These are phyloP conservation scores for Antitrichia curtipendula DNA, from an alignment of 225 moss, liverwort and hornwort genomes.

Conservation along the genomic window DNA sequence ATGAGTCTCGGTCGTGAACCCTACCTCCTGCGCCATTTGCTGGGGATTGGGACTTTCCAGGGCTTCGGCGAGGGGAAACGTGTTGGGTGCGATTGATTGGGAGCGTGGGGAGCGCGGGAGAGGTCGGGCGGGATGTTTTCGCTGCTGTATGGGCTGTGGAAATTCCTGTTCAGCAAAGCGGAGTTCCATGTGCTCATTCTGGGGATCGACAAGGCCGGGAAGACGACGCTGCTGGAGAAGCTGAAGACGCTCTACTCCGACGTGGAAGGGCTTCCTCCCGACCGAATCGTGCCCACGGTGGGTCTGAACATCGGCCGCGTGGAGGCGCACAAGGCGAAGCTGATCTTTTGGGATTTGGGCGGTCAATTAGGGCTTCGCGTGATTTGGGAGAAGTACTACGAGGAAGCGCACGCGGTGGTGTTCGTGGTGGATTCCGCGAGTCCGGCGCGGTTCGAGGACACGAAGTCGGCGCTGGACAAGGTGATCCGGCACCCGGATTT, in stretches of 20 bases:
- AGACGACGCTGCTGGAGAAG: slow-evolving; percentile 94
- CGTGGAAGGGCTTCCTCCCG: slow-evolving; percentile 87
- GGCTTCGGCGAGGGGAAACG: not conserved
- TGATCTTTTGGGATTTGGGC: slow-evolving; percentile 98
- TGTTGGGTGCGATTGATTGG: not conserved
- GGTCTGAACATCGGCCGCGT: slow-evolving; percentile 92
- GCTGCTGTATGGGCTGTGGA: slow-evolving; percentile 94
- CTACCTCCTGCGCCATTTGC: not conserved
- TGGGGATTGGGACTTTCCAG: not conserved
- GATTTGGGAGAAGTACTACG: slow-evolving; percentile 99
- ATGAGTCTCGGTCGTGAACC: slow-evolving; percentile 1
- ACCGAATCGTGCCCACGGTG: slow-evolving; percentile 96
- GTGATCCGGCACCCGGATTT: slow-evolving; percentile 81
- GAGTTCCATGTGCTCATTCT: slow-evolving; percentile 99
- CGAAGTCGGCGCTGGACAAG: slow-evolving; percentile 86
- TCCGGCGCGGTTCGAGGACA: slow-evolving; percentile 70
- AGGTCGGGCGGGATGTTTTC: slow-evolving; percentile 72
- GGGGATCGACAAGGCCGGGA: slow-evolving; percentile 99
- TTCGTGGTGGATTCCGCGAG: slow-evolving; percentile 90
- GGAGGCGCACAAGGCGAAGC: slow-evolving; percentile 92
- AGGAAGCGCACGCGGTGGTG: slow-evolving; percentile 91
- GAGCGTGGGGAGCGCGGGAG: not conserved
- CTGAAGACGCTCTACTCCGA: slow-evolving; percentile 93
- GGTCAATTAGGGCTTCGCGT: slow-evolving; percentile 93
- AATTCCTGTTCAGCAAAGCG: slow-evolving; percentile 97